A percentile compares a stretch with the other conserved stretches of the same genome.
phyloP scores from a whole-genome alignment of 768 basidiomycete genomes.

The Hypholoma fasciculare region DNA sequence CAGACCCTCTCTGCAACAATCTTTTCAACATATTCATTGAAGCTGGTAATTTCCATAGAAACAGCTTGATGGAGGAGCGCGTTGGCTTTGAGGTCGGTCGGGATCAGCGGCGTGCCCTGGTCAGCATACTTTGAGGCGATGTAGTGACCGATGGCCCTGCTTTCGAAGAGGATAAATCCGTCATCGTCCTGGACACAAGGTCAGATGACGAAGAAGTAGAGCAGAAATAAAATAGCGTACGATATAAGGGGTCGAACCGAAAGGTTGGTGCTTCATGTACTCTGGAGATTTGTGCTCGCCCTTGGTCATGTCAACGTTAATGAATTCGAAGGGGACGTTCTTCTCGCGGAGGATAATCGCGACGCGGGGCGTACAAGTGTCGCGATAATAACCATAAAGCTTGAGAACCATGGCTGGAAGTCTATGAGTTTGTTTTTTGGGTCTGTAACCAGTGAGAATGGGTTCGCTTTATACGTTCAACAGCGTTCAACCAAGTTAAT shows the following conservation, averaged over 20 bases:
- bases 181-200: constrained; percentile 43
- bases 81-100: constrained; percentile 34
- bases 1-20: constrained; percentile 49
- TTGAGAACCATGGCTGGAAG: constrained; percentile 37
- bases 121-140: constrained; percentile 48
- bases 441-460: too few species aligned
- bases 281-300: constrained; percentile 45
- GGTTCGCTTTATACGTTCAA: too few species aligned
- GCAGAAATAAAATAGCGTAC: constrained; percentile 23
- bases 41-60: constrained; percentile 51
- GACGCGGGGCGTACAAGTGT: constrained; percentile 53
- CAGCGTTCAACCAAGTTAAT: too few species aligned
- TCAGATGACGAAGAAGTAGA: neutral
- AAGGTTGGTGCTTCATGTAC: constrained; percentile 56
- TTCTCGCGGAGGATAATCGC: constrained; percentile 53
- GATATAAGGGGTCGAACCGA: constrained; percentile 61
- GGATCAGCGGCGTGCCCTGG: constrained; percentile 50
- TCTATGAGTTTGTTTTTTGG: too few species aligned
- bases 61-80: constrained; percentile 44
- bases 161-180: constrained; percentile 60
- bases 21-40: constrained; percentile 35
- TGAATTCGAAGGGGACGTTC: constrained; percentile 52
- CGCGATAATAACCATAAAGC: constrained; percentile 33
- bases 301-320: constrained; percentile 40
- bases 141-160: constrained; percentile 59